phyloP scores from a whole-genome alignment of 129 eudicot genomes.

The Pittosporum tobira region DNA sequence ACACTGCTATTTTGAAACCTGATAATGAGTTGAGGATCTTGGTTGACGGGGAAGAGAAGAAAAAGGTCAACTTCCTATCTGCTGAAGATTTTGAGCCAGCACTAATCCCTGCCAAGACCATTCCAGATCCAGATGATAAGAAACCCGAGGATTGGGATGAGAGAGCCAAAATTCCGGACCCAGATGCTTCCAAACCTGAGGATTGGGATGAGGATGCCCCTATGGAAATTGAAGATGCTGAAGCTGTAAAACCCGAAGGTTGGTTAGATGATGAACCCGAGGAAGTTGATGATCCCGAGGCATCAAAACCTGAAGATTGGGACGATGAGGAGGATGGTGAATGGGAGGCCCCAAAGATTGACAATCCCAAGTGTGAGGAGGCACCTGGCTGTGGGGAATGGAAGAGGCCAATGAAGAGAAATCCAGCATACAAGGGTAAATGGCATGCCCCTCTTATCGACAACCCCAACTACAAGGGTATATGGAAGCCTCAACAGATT shows the following conservation, averaged over 20 bases:
- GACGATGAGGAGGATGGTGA: conserved; percentile 96
- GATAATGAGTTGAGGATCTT: conserved; percentile 53
- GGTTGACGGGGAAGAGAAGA: conserved; percentile 82
- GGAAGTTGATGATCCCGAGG: conserved; percentile 85
- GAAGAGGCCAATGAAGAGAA: conserved; percentile 68
- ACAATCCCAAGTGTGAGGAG: conserved; percentile 74
- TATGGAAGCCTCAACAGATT: conserved; percentile 70
- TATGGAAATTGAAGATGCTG: conserved; percentile 69
- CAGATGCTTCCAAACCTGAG: conserved; percentile 73
- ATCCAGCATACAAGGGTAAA: conserved; percentile 78
- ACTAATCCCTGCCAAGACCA: conserved; percentile 59
- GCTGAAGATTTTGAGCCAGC: conserved; percentile 67
- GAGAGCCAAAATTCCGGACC: conserved; percentile 61
- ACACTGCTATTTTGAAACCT: conserved; percentile 75
- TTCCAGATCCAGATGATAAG: conserved; percentile 79
- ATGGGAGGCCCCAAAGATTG: conserved; percentile 93
- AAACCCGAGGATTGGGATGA: conserved; percentile 95
- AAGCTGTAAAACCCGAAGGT: conserved; percentile 79
- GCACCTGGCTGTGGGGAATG: conserved; percentile 92
- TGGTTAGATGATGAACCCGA: conserved; percentile 94
- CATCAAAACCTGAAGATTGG: conserved; percentile 93
- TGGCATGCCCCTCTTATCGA: conserved; percentile 79
- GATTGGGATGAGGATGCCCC: conserved; percentile 98
- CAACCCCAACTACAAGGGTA: conserved; percentile 83
- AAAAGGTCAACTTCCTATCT: conserved; percentile 58